These are phyloP conservation scores for Penicillium hesseltinei DNA, from an alignment of 2,329 filamentous ascomycete species.

Conservation along the genomic window DNA sequence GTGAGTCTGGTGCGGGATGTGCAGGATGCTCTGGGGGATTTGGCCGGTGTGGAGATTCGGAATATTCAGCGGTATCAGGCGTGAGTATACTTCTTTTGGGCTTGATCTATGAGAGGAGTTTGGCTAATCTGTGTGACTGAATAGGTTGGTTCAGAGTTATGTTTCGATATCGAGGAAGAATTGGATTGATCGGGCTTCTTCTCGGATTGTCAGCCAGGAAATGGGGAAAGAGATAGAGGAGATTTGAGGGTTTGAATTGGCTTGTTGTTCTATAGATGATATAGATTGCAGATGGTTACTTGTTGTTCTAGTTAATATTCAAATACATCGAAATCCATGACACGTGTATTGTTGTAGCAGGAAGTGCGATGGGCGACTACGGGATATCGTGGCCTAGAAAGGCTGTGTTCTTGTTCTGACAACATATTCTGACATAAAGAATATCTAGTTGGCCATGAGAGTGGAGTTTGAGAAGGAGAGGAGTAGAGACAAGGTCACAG, in stretches of 20 bases:
- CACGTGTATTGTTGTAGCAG: not conserved
- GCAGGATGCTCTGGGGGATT: constrained; percentile 66
- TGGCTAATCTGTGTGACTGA: not conserved
- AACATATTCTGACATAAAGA: not conserved
- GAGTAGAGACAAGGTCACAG: not conserved
- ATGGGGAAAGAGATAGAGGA: not conserved
- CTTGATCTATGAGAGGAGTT: not conserved
- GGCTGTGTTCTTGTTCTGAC: not conserved
- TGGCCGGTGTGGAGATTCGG: constrained; percentile 65
- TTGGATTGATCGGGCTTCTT: not conserved
- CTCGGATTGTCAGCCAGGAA: not conserved
- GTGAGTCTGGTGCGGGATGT: constrained; percentile 75
- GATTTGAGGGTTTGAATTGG: not conserved
- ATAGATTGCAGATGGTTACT: not conserved
- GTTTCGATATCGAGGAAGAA: not conserved
- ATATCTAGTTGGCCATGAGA: not conserved
- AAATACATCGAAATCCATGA: not conserved
- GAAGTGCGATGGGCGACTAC: not conserved
- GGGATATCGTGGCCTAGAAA: too few relatives aligned
- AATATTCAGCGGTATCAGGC: constrained; percentile 16
- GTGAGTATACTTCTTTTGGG: not conserved
- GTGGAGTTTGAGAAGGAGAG: not conserved
- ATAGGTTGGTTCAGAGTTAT: constrained; percentile 3
- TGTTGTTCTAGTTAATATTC: not conserved
- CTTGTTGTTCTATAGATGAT: not conserved